A percentile compares a stretch with the other conserved stretches of the same genome.
Conservation (phyloP, 75 land plant genomes). For the Ceratopteris richardii region DNA sequence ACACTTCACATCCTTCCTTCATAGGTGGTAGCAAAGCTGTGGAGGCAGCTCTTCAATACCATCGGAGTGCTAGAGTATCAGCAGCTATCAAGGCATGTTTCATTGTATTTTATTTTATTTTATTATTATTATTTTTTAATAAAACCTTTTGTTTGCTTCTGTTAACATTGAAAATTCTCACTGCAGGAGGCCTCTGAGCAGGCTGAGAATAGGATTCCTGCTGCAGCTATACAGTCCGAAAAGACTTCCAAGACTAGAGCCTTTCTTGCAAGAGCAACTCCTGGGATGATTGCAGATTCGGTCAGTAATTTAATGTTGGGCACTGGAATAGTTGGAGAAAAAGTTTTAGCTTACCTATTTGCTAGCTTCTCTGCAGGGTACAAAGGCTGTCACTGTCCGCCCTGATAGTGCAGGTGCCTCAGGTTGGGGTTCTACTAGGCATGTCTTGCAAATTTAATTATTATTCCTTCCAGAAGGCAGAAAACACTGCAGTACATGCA, state of each 20-base stretch:
- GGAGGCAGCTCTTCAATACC: slow-evolving; percentile 61
- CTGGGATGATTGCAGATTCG: slow-evolving; percentile 44
- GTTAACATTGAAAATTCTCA: not conserved
- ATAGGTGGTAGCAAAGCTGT: slow-evolving; percentile 95
- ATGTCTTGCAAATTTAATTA: too few species aligned
- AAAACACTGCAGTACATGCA: too few species aligned
- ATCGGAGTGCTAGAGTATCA: slow-evolving; percentile 43
- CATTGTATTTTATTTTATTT: not conserved
- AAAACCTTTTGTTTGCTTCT: not conserved
- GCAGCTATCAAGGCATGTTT: slow-evolving; percentile 14
- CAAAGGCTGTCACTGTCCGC: too few species aligned
- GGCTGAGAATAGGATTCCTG: slow-evolving; percentile 8
- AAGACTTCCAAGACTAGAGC: slow-evolving; percentile 54
- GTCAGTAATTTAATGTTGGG: too few species aligned
- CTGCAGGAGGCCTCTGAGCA: not conserved
- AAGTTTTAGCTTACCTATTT: too few species aligned
- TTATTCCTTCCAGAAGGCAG: too few species aligned
- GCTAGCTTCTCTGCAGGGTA: too few species aligned
- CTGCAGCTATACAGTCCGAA: slow-evolving; percentile 33
- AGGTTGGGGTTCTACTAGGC: too few species aligned
- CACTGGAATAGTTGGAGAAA: too few species aligned
- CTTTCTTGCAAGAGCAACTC: slow-evolving; percentile 57
- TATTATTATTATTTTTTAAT: too few species aligned
- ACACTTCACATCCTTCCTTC: slow-evolving; percentile 93
- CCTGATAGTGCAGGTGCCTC: too few species aligned